Evolutionary conservation across 345 rosid species (phyloP), one percentile per base, ranked within the genome.

Genomic region (Salix purpurea): DNA sequence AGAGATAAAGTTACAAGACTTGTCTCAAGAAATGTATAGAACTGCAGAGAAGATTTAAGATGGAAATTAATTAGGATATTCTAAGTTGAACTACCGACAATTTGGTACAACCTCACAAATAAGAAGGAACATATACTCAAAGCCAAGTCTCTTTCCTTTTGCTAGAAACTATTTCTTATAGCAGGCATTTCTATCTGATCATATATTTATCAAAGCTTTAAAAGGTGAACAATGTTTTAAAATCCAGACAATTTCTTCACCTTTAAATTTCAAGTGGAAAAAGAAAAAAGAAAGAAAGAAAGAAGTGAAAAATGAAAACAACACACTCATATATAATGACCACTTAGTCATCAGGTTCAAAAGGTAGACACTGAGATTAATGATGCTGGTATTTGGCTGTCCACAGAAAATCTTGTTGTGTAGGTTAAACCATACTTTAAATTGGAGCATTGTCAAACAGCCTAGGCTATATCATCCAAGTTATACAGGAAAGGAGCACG

Each of bases 21-120:
- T 75, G 99, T 94, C 91, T 96, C 99, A 11, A 94, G 84, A 83
- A 96, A 96, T 4, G 99, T 94, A 85, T 96, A 96, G 75, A 96
- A 86, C 99, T 96, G 96, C 95, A 93, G 48, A 65, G 13, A 69
- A 66, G 7, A 67, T 77, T 65, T 34, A 77, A 74, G 65, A 69
- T 52, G 62, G 56, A 32, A 32, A 50, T 77, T 71, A 80, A 58
- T 60, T 7, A 61, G 9, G 64, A 36, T 1, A n/a, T 58, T n/a
- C 12, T 0, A 28, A 14, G 16, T 62, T 30, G 58, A 4, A 15
- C 18, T 23, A 64, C 48, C 52, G 18, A 24, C 37, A 16, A 65
- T n/a, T 24, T 32, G 5, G 65, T 23, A 14, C 54, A 77, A 13
- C 50, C 36, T 34, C 36, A 42, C 32, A 15, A 19, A 48, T 65